Conservation (phyloP, 495 filamentous ascomycete species). For the Talaromyces proteolyticus region DNA sequence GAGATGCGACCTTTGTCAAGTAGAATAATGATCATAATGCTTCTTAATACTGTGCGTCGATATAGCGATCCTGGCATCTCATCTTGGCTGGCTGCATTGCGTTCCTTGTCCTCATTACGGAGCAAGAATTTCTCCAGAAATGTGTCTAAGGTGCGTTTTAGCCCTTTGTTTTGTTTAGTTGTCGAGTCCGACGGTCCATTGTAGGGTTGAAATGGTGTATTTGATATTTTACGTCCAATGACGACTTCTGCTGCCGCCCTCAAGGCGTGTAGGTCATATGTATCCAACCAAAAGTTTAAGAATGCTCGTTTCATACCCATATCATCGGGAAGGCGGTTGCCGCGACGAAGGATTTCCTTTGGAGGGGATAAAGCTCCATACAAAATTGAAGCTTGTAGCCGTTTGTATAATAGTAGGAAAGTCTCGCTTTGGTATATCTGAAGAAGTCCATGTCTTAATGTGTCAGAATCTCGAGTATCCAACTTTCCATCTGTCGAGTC, state of each 20-base stretch:
- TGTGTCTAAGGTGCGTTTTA: constrained; percentile 36
- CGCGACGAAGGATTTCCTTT: constrained; percentile 40
- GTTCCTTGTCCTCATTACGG: constrained; percentile 48
- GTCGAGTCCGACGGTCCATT: neutral
- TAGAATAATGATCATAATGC: constrained; percentile 55
- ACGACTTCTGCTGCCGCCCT: constrained; percentile 53
- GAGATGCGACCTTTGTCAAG: constrained; percentile 44
- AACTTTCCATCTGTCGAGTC: constrained; percentile 17
- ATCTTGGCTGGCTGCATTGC: neutral
- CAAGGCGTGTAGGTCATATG: constrained; percentile 47
- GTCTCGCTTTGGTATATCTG: constrained; percentile 47
- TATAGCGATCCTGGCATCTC: constrained; percentile 34
- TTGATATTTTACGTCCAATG: constrained; percentile 47
- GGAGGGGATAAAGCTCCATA: constrained; percentile 56
- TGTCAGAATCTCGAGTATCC: constrained; percentile 18
- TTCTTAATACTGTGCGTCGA: constrained; percentile 51
- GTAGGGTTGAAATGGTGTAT: neutral
- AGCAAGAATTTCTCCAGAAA: constrained; percentile 57
- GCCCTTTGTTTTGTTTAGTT: constrained; percentile 14
- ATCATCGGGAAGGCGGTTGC: constrained; percentile 47
- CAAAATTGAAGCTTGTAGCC: constrained; percentile 57
- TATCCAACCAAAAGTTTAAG: constrained; percentile 50
- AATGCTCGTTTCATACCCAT: constrained; percentile 53
- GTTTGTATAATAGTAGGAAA: constrained; percentile 49
- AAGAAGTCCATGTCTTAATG: constrained; percentile 39